Conservation (phyloP, 768 basidiomycete species). For the Phylloporus sp. region DNA sequence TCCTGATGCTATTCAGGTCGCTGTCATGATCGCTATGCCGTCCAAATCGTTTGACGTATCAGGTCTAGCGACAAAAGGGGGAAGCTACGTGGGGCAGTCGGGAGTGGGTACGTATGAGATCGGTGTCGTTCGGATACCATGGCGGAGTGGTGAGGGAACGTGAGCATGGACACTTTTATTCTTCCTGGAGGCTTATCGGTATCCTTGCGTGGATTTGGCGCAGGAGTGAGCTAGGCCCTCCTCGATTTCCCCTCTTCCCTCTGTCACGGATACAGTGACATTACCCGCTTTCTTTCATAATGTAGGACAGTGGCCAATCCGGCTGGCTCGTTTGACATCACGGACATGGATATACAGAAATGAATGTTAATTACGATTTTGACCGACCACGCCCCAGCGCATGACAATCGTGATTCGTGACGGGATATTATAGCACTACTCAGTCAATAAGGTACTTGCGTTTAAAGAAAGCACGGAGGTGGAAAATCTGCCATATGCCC, state of each 20-base stretch:
- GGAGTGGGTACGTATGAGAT: slow-evolving; percentile 40
- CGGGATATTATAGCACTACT: slow-evolving; percentile 14
- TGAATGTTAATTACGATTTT: neutral
- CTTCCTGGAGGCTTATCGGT: neutral
- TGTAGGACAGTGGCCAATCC: neutral
- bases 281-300: neutral
- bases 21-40: slow-evolving; percentile 49
- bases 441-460: slow-evolving; percentile 90
- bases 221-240: neutral
- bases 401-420: slow-evolving; percentile 3
- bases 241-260: too few relatives aligned
- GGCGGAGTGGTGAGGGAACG: slow-evolving; percentile 20
- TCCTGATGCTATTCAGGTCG: slow-evolving; percentile 35
- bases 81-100: slow-evolving; percentile 5
- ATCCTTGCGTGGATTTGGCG: neutral
- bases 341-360: neutral
- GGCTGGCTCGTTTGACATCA: too few relatives aligned
- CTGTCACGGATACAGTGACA: too few relatives aligned
- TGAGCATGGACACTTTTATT: neutral
- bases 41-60: slow-evolving; percentile 6
- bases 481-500: slow-evolving; percentile 93
- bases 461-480: slow-evolving; percentile 93
- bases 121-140: slow-evolving; percentile 39
- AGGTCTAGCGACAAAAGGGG: neutral
- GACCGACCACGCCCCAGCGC: neutral